Conservation (phyloP, 169 alveolate genomes). For the Fabrea salina region DNA sequence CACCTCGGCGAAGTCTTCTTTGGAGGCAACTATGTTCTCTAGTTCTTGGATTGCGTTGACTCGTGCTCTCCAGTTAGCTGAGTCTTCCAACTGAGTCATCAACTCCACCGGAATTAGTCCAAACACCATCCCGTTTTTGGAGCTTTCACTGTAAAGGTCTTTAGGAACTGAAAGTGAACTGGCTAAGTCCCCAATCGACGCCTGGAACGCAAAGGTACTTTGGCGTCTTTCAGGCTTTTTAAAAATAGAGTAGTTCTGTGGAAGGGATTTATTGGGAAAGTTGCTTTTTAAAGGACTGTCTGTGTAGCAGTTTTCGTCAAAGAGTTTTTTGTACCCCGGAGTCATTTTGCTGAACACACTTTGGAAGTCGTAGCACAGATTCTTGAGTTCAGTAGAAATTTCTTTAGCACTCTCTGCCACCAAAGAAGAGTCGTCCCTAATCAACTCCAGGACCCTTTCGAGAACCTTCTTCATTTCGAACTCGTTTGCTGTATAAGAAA, state of each 20-base stretch:
- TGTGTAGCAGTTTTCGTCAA: background rate
- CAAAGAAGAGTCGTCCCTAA: background rate
- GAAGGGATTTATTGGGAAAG: too few relatives aligned
- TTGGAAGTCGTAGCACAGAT: background rate
- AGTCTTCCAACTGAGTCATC: conserved; percentile 25
- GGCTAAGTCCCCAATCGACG: background rate
- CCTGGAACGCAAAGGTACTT: conserved; percentile 10
- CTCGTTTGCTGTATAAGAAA: background rate
- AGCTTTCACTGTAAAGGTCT: background rate
- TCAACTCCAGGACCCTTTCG: conserved; percentile 5
- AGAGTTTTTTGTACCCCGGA: conserved; percentile 2
- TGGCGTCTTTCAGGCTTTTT: background rate
- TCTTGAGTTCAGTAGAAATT: background rate
- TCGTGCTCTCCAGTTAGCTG: conserved; percentile 9
- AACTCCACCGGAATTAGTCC: conserved; percentile 22
- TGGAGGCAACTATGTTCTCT: conserved; percentile 9
- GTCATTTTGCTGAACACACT: conserved; percentile 3
- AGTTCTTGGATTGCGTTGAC: conserved; percentile 22
- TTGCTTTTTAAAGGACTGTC: background rate
- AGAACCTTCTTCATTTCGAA: conserved; percentile 20
- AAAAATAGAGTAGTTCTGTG: too few relatives aligned
- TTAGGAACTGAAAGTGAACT: background rate
- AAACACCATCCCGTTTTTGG: conserved; percentile 20
- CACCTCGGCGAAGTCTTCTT: background rate
- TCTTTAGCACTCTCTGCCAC: conserved; percentile 30